Base-by-base conservation (phyloP, 768 basidiomycete species). In the Galerina sulciceps region DNA sequence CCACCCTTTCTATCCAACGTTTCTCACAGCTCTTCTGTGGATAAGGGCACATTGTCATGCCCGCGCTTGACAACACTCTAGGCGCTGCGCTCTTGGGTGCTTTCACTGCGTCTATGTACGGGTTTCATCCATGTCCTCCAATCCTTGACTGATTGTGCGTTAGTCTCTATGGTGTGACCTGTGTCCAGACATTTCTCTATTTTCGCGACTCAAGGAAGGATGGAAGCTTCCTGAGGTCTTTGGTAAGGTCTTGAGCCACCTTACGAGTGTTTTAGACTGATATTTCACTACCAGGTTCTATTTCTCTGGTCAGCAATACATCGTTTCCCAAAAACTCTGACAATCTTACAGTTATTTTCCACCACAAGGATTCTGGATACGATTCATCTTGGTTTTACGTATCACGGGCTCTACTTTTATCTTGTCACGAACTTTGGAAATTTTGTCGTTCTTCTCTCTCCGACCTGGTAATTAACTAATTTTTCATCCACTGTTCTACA, bases 341-440 rank as follows among this genome's bases (percentile, higher is more conserved):
- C n/a, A 17, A 35, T 36, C 5, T 44, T 18, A 11, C 6, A 11
- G 4, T 47, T 47, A 20, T 14, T 17, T 23, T 10, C 15, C 10
- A 9, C 14, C 26, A 2, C n/a, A 23, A 60, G 62, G 59, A 26
- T 60, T 18, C 53, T 64, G 3, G 62, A 60, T 26, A 57, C 59
- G 6, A 36, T 60, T 17, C 62, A 64, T 22, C 40, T 60, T 15
- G 48, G 43, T 4, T 60, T 64, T 35, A 58, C 56, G 15, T 17
- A 31, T 15, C 52, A 60, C 55, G 59, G 55, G 1, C 14, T 64
- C n/a, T 64, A 64, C 34, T 57, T 60, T 53, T 64, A 64, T 23
- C 4, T 64, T 13, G 31, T 64, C 26, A 51, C 56, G 1, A 58
- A 54, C 51, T 60, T 60, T 36, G 62, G 62, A 8, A 44, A 64